Conservation (phyloP, 495 filamentous ascomycete genomes). For the Penicillium simplicissimum region DNA sequence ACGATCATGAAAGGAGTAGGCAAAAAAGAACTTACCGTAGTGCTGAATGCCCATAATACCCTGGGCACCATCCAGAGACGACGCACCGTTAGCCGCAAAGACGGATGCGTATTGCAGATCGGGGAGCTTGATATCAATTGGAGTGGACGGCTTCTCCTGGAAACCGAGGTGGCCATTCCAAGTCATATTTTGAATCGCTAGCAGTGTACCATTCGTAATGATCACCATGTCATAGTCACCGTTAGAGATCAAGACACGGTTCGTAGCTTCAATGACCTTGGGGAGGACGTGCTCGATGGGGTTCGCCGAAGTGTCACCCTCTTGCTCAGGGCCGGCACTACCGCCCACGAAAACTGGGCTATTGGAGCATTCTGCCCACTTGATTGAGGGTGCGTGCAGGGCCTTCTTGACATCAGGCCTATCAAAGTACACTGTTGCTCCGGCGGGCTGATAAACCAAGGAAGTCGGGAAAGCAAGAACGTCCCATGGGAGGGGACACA, state of each 20-base stretch:
- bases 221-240: conserved; percentile 63
- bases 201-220: conserved; percentile 60
- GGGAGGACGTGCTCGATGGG: conserved; percentile 54
- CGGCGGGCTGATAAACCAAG: conserved; percentile 40
- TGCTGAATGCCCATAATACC: conserved; percentile 65
- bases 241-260: conserved; percentile 60
- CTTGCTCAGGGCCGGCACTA: conserved; percentile 34
- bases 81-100: conserved; percentile 33
- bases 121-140: conserved; percentile 40
- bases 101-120: conserved; percentile 37
- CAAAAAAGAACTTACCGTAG: conserved; percentile 24
- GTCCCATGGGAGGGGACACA: conserved; percentile 48
- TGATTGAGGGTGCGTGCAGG: conserved; percentile 54
- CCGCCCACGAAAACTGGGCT: conserved; percentile 48
- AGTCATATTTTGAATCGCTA: conserved; percentile 69
- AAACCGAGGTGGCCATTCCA: conserved; percentile 67
- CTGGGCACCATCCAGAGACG: conserved; percentile 35
- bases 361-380: conserved; percentile 45
- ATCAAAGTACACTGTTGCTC: conserved; percentile 57
- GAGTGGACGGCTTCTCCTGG: conserved; percentile 39
- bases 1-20: too few relatives aligned
- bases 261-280: conserved; percentile 61
- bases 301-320: conserved; percentile 44
- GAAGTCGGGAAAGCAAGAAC: conserved; percentile 49
- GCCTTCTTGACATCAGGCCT: conserved; percentile 57